Evolutionary conservation across 2,329 filamentous ascomycete genomes (phyloP).

Genomic region (Ophiostoma sp.): DNA sequence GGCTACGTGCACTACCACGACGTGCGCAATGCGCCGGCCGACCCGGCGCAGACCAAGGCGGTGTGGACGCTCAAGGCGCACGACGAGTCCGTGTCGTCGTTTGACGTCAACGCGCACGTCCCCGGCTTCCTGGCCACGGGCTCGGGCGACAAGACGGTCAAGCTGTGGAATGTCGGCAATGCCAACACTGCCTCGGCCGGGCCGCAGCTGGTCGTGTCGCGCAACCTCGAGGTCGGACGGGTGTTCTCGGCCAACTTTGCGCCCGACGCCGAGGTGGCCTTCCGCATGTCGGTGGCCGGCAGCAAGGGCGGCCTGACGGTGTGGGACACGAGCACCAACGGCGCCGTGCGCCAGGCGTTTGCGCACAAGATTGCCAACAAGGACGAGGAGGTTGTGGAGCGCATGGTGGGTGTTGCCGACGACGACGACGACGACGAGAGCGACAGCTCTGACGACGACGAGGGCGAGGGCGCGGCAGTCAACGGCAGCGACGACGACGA

Average conservation of each 20-base stretch:
- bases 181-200: conserved; percentile 43
- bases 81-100: conserved; percentile 83
- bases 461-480: conserved; percentile 35
- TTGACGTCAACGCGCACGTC: conserved; percentile 84
- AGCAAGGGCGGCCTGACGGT: conserved; percentile 90
- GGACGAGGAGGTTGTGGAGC: conserved; percentile 55
- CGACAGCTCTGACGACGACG: conserved; percentile 43
- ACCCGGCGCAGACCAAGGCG: conserved; percentile 70
- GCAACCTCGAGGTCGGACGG: conserved; percentile 89
- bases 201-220: conserved; percentile 83
- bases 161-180: conserved; percentile 87
- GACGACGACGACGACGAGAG: conserved; percentile 50
- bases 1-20: conserved; percentile 93
- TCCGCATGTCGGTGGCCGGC: conserved; percentile 86
- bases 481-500: conserved; percentile 39
- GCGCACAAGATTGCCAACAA: conserved; percentile 59
- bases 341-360: conserved; percentile 77
- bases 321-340: conserved; percentile 95
- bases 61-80: conserved; percentile 95
- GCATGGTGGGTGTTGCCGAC: conserved; percentile 74
- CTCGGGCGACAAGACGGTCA: conserved; percentile 89
- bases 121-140: conserved; percentile 92
- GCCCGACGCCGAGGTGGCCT: conserved; percentile 83
- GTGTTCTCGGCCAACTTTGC: conserved; percentile 89
- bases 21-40: conserved; percentile 66